Evolutionary conservation across 2,329 filamentous ascomycete genomes (phyloP).

Genomic region (Apiospora koreana): DNA sequence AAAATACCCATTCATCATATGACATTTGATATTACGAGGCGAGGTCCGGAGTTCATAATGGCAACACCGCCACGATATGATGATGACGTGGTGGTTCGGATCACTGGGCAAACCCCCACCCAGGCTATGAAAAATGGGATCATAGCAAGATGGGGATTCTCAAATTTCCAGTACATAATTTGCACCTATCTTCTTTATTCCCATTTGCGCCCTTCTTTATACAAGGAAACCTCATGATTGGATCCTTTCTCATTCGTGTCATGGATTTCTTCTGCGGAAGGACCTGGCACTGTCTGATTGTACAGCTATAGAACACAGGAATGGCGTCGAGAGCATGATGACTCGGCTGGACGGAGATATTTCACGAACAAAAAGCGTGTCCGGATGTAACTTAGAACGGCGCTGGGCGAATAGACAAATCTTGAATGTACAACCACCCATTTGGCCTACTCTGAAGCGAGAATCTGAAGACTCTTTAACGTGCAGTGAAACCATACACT

Average conservation of each 20-base stretch:
- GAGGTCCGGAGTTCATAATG: constrained; percentile 11
- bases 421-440: background rate
- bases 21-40: constrained; percentile 8
- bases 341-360: constrained; percentile 3
- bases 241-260: background rate
- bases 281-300: background rate
- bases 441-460: background rate
- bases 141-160: background rate
- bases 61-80: constrained; percentile 2
- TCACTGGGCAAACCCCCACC: background rate
- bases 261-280: background rate
- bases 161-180: constrained; percentile 11
- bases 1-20: background rate
- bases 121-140: background rate
- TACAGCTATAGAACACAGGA: constrained; percentile 13
- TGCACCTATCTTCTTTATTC: background rate
- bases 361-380: background rate
- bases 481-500: background rate
- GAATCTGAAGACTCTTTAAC: background rate
- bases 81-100: constrained; percentile 3
- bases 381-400: constrained; percentile 14
- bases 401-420: constrained; percentile 9
- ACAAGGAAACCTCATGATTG: constrained; percentile 10
- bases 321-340: constrained; percentile 7
- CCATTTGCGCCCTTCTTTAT: constrained; percentile 7